phyloP scores from a whole-genome alignment of 108 stramenopile species.

The Nitzschia sp. region DNA sequence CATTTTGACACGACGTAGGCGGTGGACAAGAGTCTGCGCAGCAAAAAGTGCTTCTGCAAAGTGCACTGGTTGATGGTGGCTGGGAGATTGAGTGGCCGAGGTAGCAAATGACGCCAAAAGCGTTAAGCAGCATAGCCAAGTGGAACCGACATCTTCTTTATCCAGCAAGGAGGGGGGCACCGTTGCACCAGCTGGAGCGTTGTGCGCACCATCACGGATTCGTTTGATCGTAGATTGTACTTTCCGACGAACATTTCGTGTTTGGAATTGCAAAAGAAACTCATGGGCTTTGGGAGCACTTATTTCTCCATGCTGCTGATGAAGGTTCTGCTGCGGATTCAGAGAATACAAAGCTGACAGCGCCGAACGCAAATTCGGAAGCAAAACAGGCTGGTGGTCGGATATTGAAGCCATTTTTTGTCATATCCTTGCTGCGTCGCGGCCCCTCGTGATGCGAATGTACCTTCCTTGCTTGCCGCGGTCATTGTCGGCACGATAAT shows the following conservation, averaged over 20 bases:
- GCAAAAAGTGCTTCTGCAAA: slow-evolving; percentile 60
- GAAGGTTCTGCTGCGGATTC: not conserved
- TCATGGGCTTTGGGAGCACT: slow-evolving; percentile 56
- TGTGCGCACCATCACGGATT: slow-evolving; percentile 25
- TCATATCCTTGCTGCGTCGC: too few relatives aligned
- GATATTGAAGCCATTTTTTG: too few relatives aligned
- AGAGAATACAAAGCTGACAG: not conserved
- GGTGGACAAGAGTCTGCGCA: slow-evolving; percentile 66
- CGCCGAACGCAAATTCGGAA: not conserved
- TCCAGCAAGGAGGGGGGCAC: slow-evolving; percentile 9
- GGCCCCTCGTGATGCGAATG: too few relatives aligned
- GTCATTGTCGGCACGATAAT: too few relatives aligned
- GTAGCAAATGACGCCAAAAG: slow-evolving; percentile 22
- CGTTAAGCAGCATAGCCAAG: slow-evolving; percentile 55
- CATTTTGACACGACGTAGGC: slow-evolving; percentile 48
- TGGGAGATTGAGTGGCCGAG: not conserved
- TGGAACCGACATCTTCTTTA: slow-evolving; percentile 39
- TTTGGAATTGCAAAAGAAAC: slow-evolving; percentile 62
- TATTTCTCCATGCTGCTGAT: not conserved
- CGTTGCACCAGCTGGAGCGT: slow-evolving; percentile 5
- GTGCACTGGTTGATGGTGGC: slow-evolving; percentile 14
- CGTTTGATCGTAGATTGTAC: slow-evolving; percentile 37
- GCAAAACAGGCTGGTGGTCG: not conserved
- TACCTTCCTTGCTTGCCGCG: too few relatives aligned
- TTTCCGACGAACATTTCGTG: slow-evolving; percentile 62